Conservation (phyloP, 805 yeast genomes). For the Cyberlindnera meyerae region DNA sequence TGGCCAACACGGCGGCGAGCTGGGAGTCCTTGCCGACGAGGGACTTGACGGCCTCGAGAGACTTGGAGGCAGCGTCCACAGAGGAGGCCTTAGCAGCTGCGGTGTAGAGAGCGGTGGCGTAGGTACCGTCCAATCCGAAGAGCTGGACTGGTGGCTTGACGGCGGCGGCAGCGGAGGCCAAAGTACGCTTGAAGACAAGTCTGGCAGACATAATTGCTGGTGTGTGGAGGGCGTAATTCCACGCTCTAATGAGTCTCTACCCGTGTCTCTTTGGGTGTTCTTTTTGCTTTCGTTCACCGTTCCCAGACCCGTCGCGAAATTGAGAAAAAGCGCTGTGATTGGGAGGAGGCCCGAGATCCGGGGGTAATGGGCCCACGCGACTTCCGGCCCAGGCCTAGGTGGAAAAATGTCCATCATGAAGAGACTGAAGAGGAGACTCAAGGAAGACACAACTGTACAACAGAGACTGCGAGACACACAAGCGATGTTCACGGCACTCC, state of each 20-base stretch:
- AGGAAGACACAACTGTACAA: no score
- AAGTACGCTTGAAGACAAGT: slow-evolving; percentile 40
- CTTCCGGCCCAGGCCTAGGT: no score
- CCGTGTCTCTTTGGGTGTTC: slow-evolving; percentile 3
- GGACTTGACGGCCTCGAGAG: slow-evolving; percentile 54
- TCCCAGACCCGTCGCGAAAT: background rate
- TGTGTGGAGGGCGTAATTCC: no score
- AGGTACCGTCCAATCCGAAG: slow-evolving; percentile 94
- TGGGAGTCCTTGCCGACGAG: slow-evolving; percentile 59
- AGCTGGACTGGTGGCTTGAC: slow-evolving; percentile 88
- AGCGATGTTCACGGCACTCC: slow-evolving; percentile 4
- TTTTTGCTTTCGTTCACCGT: background rate
- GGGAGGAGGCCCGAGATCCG: background rate
- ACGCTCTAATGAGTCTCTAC: background rate
- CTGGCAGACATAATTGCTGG: slow-evolving; percentile 18
- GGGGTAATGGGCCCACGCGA: background rate
- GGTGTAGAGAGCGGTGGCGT: slow-evolving; percentile 89
- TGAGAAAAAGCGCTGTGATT: slow-evolving; percentile 2
- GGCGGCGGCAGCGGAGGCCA: slow-evolving; percentile 69
- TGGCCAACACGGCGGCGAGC: slow-evolving; percentile 55
- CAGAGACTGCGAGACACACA: background rate
- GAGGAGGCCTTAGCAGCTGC: slow-evolving; percentile 84
- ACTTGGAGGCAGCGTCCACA: slow-evolving; percentile 62
- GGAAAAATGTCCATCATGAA: no score
- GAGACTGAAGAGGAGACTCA: no score